Percentiles rank a stretch among this genome's conserved stretches.
Evolutionary conservation across 495 filamentous ascomycete species (phyloP).

Genomic region (Podospora sp.): DNA sequence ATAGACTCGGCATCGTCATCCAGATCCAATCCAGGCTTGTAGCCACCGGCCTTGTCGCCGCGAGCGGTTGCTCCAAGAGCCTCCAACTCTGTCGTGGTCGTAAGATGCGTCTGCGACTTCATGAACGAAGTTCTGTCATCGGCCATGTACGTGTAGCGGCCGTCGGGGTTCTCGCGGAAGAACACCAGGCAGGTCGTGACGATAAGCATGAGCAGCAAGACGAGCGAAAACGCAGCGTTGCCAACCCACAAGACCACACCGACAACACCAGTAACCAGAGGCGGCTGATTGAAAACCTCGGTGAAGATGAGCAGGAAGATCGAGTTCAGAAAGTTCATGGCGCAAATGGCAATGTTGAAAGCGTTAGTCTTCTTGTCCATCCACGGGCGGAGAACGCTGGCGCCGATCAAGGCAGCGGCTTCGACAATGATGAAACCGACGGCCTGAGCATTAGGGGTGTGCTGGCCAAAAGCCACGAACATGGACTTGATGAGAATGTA

Average conservation of each 20-base stretch:
- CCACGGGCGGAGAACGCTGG: conserved; percentile 84
- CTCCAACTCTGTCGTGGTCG: conserved; percentile 77
- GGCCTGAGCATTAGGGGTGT: conserved; percentile 74
- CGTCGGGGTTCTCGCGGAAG: conserved; percentile 93
- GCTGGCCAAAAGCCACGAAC: conserved; percentile 86
- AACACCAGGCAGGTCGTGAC: conserved; percentile 81
- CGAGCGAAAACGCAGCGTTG: conserved; percentile 84
- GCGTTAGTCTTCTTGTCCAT: conserved; percentile 99
- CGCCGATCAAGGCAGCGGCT: conserved; percentile 73
- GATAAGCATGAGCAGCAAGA: conserved; percentile 86
- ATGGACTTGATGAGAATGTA: conserved; percentile 86
- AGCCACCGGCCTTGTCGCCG: conserved; percentile 75
- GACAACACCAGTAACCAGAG: conserved; percentile 87
- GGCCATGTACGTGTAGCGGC: conserved; percentile 93
- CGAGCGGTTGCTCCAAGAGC: conserved; percentile 91
- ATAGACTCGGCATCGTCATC: conserved; percentile 67
- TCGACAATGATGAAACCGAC: conserved; percentile 86
- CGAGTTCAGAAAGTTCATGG: conserved; percentile 87
- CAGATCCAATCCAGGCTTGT: conserved; percentile 63
- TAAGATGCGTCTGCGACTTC: conserved; percentile 92
- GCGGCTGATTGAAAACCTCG: conserved; percentile 81
- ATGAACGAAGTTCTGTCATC: conserved; percentile 97
- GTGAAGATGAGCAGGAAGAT: conserved; percentile 85
- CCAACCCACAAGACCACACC: conserved; percentile 91
- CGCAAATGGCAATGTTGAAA: conserved; percentile 92